phyloP scores from a whole-genome alignment of 306 rosid genomes.

The Quercus berberidifolia region DNA sequence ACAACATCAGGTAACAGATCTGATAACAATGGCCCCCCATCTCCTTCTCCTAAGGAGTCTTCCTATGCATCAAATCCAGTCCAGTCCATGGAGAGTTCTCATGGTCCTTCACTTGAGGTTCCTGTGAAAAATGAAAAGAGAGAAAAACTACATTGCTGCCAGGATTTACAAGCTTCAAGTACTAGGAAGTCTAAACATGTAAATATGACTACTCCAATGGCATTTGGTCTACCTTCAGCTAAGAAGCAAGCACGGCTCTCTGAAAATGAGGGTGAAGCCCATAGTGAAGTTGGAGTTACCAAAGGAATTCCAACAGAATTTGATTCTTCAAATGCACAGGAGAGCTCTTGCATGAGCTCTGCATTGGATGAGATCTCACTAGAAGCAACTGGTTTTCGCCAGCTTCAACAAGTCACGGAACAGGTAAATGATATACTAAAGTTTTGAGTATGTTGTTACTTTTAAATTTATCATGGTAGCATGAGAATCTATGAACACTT shows the following conservation, averaged over 20 bases:
- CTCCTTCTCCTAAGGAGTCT: constrained; percentile 51
- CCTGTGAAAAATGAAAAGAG: constrained; percentile 34
- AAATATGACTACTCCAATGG: constrained; percentile 27
- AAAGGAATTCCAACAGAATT: constrained; percentile 47
- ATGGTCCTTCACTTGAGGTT: constrained; percentile 38
- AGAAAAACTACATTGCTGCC: constrained; percentile 27
- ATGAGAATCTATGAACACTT: not conserved
- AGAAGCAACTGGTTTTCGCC: constrained; percentile 64
- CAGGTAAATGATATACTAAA: constrained; percentile 43
- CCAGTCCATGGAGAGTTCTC: constrained; percentile 42
- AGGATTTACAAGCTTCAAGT: constrained; percentile 28
- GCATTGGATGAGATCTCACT: constrained; percentile 40
- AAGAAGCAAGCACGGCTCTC: constrained; percentile 41
- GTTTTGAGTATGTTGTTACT: not conserved
- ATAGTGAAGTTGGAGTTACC: constrained; percentile 60
- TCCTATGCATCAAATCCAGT: constrained; percentile 50
- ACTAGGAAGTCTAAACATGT: constrained; percentile 31
- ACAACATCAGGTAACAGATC: constrained; percentile 39
- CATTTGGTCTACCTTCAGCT: constrained; percentile 35
- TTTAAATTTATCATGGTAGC: not conserved
- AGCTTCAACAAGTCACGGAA: constrained; percentile 65
- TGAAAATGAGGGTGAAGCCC: constrained; percentile 64
- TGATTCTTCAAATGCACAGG: constrained; percentile 58
- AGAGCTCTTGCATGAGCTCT: constrained; percentile 57
- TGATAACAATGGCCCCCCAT: constrained; percentile 26